Evolutionary conservation across 306 rosid genomes (phyloP), one percentile per base, ranked within the genome.

Genomic region (Potentilla sterilis): DNA sequence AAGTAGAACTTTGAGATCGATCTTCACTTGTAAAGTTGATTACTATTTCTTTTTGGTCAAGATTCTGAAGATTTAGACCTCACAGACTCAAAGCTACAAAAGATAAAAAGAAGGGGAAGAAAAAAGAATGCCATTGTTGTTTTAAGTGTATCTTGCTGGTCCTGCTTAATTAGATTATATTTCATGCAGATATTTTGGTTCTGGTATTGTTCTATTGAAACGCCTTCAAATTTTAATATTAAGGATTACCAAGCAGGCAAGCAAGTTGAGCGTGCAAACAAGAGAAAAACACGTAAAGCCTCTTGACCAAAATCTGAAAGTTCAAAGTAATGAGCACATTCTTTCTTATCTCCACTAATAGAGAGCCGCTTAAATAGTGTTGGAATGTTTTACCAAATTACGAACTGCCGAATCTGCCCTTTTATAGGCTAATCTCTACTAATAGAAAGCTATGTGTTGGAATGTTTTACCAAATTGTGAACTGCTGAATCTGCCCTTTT

Each of bases 11-110:
- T 71, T 6, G 3, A 13, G 38, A 8, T 5, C 3, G 38, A 8
- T 5, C 3, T 71, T 52, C 37, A 46, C 40, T 54, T 11, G 66
- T 21, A 72, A 72, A 54, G 22, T 72, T 57, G 51, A 54, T 54
- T 72, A 54, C 48, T n/a, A 62, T 49, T 70, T 70, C 32, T 70
- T 70, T 51, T 70, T 49, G 74, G 62, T 5, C 62, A 13, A 70
- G 74, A 18, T 18, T 42, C 35, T 34, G 34, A 40, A 52, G 75
- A 52, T 19, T 52, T 71, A 35, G 63, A 58, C 65, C 48, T 52
- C n/a, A 19, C n/a, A 71, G 44, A 41, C 68, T 35, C 22, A 35
- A 12, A 63, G 5, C 43, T 35, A 2, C 12, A 35, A 35, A 15
- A 35, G 21, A 37, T 37, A 22, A 58, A 58, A 24, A 58, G 32